Evolutionary conservation across 768 basidiomycete species (phyloP), one percentile per base, ranked within the genome.

Genomic region (Suillus clintonianus): DNA sequence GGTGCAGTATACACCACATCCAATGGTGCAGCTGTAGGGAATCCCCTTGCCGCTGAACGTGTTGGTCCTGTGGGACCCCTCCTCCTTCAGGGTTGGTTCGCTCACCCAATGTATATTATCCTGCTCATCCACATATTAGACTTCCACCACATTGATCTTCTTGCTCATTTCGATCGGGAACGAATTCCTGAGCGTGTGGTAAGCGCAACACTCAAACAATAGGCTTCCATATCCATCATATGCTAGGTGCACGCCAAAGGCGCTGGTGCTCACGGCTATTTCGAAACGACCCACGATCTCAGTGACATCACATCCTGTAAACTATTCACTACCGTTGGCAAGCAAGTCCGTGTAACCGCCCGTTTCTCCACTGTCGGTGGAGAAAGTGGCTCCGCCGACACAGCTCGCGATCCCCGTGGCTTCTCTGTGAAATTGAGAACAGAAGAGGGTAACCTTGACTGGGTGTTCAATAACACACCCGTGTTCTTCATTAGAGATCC

Each of bases 301-400:
- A 86, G 86, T 63, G 95, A 97, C 69, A 80, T 95, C 70, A 91
- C 94, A 50, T 89, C 85, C 63, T 87, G 90, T 62, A 71, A 80
- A 37, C 77, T 94, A 66, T 85, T 97, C 77, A 83, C 81, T 41
- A 80, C 83, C 55, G 80, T 87, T 54, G 86, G 89, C 66, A 86
- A 87, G 79, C 81, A 90, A 78, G 88, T 89, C 60, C 86, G 85
- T 37, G 77, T 86, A 10, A 96, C 94, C 60, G 86, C 88, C 45
- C 89, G 97, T 53, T 98, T 97, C 86, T 95, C 93, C 51, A 99
- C 97, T 15, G 97, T 98, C 60, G 89, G 89, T 67, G 96, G 96
- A 60, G 92, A 94, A 68, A 81, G 83, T 42, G 96, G 96, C 17
- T 93, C 91, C 57, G 89, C 95, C 19, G 96, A 98, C 70, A 91